Base-by-base conservation (phyloP, 2,329 filamentous ascomycete species). In the Cytospora chrysosperma region DNA sequence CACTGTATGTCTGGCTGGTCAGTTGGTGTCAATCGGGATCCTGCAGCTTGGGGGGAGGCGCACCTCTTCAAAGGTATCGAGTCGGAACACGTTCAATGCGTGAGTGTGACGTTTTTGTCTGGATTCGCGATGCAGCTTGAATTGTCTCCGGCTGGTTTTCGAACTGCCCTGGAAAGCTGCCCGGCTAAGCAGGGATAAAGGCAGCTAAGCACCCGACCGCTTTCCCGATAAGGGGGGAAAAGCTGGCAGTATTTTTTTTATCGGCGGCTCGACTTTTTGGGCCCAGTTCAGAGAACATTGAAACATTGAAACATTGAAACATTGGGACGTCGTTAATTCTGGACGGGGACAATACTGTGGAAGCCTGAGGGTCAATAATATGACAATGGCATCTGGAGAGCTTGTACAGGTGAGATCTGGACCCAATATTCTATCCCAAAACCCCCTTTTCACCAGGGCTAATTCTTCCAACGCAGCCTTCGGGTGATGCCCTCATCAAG, bases 401-500 rank as follows among this genome's bases (percentile, higher is more conserved):
- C 24, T 19, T 17, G 15, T 40, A 40, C 49, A 53, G 34, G 59
- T 61, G 10, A 61, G 59, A 21, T 13, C 4, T 24, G 8, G 2
- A 13, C 37, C 30, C 37, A 40, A n/a, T 40, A 5, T 7, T 21
- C 30, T 10, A 15, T 21, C 43, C 4, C 19, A 24, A 53, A 2
- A 28, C 19, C 4, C 12, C 19, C 34, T 49, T 15, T n/a, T n/a
- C n/a, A 53, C 27, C 15, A 3, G 52, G 24, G 19, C n/a, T 51
- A 5, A 54, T 37, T 27, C 15, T 15, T n/a, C n/a, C n/a, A n/a
- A 17, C 28, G 15, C 56, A 63, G 70, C 21, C 65, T 27, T 63
- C 61, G 56, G 68, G 71, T 64, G 65, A 73, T 66, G 64, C 69
- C 70, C 79, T 86, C 67, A 78, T 85, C 70, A 81, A 79, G 72